Conservation (phyloP, 1,284 basidiomycete genomes). For the Irpex sp. region DNA sequence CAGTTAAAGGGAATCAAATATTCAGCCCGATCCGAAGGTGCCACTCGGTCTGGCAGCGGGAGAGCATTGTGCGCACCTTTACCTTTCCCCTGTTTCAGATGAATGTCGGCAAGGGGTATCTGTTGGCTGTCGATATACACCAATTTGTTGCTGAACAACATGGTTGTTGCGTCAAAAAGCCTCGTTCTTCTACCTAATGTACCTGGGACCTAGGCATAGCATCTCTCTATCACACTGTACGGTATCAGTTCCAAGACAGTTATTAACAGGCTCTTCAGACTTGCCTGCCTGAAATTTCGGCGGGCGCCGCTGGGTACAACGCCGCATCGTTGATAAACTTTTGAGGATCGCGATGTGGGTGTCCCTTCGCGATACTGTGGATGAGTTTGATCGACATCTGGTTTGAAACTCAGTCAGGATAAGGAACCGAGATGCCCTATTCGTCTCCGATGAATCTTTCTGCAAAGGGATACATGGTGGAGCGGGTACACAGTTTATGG, state of each 20-base stretch:
- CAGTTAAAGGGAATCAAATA: neutral
- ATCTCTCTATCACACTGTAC: neutral
- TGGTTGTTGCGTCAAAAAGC: neutral
- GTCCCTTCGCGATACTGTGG: neutral
- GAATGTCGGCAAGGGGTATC: neutral
- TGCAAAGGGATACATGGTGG: neutral
- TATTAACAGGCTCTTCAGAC: neutral
- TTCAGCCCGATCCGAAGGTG: neutral
- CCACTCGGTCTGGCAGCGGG: neutral
- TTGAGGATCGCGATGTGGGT: constrained; percentile 2
- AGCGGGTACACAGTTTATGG: neutral
- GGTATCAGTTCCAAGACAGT: neutral
- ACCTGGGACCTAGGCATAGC: neutral
- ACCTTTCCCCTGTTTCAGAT: neutral
- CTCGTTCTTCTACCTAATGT: neutral
- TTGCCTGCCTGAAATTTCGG: neutral
- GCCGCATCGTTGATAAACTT: constrained; percentile 1
- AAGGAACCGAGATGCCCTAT: constrained; percentile 2
- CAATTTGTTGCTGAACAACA: neutral
- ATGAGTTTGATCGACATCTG: neutral
- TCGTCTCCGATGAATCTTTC: neutral
- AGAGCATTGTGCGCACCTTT: too few relatives aligned
- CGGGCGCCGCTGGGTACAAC: neutral
- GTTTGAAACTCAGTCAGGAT: neutral
- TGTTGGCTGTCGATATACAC: neutral